Percentiles rank a stretch among this genome's conserved stretches.
These are phyloP conservation scores for Hirschfeldia incana DNA, from an alignment of 345 rosid species.

Conservation along the genomic window DNA sequence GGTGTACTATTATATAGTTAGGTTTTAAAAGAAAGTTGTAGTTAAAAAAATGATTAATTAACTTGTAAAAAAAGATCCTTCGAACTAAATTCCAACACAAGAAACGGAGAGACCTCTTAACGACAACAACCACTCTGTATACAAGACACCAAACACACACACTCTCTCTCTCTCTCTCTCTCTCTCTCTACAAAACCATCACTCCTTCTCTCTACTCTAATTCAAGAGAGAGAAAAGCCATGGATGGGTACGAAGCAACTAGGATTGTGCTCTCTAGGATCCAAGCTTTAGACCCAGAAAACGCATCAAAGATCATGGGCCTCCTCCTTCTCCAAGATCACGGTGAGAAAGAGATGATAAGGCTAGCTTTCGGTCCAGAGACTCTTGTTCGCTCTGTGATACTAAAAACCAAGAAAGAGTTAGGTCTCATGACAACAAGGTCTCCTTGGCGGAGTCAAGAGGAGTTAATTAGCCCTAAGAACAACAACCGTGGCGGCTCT, in stretches of 20 bases:
- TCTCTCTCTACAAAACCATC: constrained; percentile 37
- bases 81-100: constrained; percentile 34
- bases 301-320: constrained; percentile 95
- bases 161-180: constrained; percentile 17
- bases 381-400: constrained; percentile 70
- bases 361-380: constrained; percentile 89
- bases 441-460: constrained; percentile 49
- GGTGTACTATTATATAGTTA: not conserved
- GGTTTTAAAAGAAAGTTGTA: not conserved
- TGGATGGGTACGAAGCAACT: constrained; percentile 94
- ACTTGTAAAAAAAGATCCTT: no score
- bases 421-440: constrained; percentile 57
- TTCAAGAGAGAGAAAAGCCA: constrained; percentile 32
- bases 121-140: constrained; percentile 42
- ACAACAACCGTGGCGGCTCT: constrained; percentile 31
- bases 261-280: constrained; percentile 77
- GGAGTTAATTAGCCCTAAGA: constrained; percentile 51
- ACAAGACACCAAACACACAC: constrained; percentile 41
- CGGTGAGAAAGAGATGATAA: constrained; percentile 90
- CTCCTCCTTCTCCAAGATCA: constrained; percentile 83
- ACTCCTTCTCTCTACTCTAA: constrained; percentile 34
- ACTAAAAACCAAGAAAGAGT: constrained; percentile 66
- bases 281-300: constrained; percentile 74
- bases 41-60: not conserved
- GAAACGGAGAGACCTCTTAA: constrained; percentile 29